These are phyloP conservation scores for Pseudogymnoascus destructans DNA, from an alignment of 2,329 filamentous ascomycete species.

Conservation along the genomic window DNA sequence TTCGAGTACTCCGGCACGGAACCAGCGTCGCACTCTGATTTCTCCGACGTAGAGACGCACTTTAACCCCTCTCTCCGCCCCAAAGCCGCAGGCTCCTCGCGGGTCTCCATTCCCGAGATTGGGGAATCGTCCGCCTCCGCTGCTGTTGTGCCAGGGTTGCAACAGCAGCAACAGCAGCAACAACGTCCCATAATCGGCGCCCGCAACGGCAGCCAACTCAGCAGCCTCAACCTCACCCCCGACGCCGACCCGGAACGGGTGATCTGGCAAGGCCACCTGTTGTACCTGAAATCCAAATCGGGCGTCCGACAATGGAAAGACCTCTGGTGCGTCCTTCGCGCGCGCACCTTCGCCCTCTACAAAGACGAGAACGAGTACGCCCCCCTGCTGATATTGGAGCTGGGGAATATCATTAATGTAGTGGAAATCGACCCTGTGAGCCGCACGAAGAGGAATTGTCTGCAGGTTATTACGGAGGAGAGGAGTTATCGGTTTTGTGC, in stretches of 20 bases:
- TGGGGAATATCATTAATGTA: slow-evolving; percentile 70
- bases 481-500: slow-evolving; percentile 69
- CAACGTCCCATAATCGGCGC: slow-evolving; percentile 28
- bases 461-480: slow-evolving; percentile 90
- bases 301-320: slow-evolving; percentile 84
- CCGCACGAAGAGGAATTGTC: slow-evolving; percentile 69
- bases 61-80: slow-evolving; percentile 23
- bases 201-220: slow-evolving; percentile 50
- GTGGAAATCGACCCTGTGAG: slow-evolving; percentile 86
- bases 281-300: slow-evolving; percentile 67
- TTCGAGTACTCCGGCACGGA: slow-evolving; percentile 55
- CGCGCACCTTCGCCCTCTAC: slow-evolving; percentile 76
- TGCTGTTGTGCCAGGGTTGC: slow-evolving; percentile 15
- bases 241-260: slow-evolving; percentile 70
- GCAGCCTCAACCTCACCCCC: slow-evolving; percentile 33
- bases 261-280: slow-evolving; percentile 87
- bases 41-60: slow-evolving; percentile 53
- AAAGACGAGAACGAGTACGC: slow-evolving; percentile 88
- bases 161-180: slow-evolving; percentile 19
- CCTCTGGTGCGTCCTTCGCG: slow-evolving; percentile 81
- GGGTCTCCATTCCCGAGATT: slow-evolving; percentile 22
- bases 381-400: slow-evolving; percentile 66
- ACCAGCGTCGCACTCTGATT: slow-evolving; percentile 71
- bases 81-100: slow-evolving; percentile 28
- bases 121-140: slow-evolving; percentile 21